Conservation (phyloP, 148 eudicot genomes). For the Polygonum aviculare region DNA sequence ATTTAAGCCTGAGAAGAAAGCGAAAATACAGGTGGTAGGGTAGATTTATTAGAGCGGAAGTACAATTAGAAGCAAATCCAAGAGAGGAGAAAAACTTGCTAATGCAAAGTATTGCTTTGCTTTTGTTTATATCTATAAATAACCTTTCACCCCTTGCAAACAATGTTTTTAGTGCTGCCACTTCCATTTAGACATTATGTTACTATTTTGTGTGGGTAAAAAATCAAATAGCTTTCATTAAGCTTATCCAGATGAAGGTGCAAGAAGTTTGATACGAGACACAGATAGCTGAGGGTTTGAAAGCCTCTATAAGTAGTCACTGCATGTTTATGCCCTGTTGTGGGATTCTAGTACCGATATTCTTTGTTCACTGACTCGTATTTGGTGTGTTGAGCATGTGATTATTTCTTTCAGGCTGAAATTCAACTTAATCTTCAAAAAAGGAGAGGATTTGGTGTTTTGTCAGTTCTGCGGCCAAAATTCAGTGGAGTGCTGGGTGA, state of each 20-base stretch:
- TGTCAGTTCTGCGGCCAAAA: conserved; percentile 84
- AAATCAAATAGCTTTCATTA: not conserved
- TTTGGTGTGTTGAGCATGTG: not conserved
- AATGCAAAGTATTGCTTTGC: not conserved
- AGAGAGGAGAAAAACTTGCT: not conserved
- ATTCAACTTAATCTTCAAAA: conserved; percentile 87
- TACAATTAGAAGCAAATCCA: not conserved
- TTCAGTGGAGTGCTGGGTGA: conserved; percentile 94
- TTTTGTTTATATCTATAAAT: not conserved
- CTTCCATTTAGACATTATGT: not conserved
- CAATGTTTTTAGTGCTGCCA: not conserved
- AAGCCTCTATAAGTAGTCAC: not conserved
- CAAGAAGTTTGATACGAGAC: not conserved
- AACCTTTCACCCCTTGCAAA: not conserved
- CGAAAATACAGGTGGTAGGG: not conserved
- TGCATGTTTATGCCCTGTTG: not conserved
- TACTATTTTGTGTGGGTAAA: not conserved
- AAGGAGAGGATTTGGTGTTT: conserved; percentile 85
- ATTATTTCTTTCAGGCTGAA: conserved; percentile 65
- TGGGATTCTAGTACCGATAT: not conserved
- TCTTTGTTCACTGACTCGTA: not conserved
- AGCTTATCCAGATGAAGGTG: not conserved
- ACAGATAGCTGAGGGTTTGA: not conserved
- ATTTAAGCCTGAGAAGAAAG: not conserved
- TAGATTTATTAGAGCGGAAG: not conserved